Evolutionary conservation across 164 flowering plant genomes (phyloP).

Genomic region (Magnolia sinica): DNA sequence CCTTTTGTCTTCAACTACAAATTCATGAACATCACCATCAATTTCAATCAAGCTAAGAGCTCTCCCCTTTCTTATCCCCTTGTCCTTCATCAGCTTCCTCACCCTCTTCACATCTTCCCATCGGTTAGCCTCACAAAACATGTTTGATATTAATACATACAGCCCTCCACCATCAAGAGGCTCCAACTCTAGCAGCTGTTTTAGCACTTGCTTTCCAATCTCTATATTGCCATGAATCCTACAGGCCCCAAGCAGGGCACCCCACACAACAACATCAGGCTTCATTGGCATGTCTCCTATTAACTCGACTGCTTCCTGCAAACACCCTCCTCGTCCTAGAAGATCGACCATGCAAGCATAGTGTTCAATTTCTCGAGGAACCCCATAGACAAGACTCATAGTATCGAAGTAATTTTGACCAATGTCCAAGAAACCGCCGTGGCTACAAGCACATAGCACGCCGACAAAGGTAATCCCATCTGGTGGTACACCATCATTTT

Average conservation of each 20-base stretch:
- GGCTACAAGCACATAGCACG: constrained; percentile 53
- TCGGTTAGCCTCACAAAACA: constrained; percentile 38
- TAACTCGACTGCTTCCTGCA: constrained; percentile 38
- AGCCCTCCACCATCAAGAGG: too few species aligned
- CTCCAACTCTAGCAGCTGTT: too few species aligned
- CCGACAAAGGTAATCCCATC: constrained; percentile 52
- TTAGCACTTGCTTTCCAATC: too few species aligned
- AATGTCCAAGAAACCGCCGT: constrained; percentile 40
- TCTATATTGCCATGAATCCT: too few species aligned
- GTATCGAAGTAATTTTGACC: constrained; percentile 37
- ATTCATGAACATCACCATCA: constrained; percentile 32
- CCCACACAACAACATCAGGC: not conserved
- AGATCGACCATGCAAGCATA: constrained; percentile 61
- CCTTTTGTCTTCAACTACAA: constrained; percentile 45
- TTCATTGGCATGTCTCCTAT: constrained; percentile 45
- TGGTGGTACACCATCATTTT: constrained; percentile 30
- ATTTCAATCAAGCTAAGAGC: constrained; percentile 47
- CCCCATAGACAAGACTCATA: constrained; percentile 29
- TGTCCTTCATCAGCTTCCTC: constrained; percentile 44
- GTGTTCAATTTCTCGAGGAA: constrained; percentile 39
- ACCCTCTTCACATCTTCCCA: constrained; percentile 49
- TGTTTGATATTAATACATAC: constrained; percentile 29
- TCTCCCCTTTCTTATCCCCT: constrained; percentile 30
- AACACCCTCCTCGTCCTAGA: constrained; percentile 43
- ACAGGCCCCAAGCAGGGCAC: too few species aligned